phyloP scores from a whole-genome alignment of 2,329 filamentous ascomycete species.

The Xylaria polymorpha region DNA sequence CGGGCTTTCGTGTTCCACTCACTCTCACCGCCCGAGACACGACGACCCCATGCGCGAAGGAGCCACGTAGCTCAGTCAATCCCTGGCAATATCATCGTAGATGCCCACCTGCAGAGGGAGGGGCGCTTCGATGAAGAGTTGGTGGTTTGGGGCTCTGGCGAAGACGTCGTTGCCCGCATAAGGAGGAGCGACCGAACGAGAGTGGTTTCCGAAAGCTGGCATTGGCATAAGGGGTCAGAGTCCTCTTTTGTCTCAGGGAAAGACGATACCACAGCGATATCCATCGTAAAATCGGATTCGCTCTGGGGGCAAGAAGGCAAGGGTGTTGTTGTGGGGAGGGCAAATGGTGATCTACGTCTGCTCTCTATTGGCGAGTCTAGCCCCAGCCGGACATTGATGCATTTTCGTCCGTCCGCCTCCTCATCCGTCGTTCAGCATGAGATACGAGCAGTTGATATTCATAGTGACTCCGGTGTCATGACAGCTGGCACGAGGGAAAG shows the following conservation, averaged over 20 bases:
- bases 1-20: constrained; percentile 57
- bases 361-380: constrained; percentile 53
- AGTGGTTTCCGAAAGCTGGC: constrained; percentile 51
- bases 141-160: constrained; percentile 63
- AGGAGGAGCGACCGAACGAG: constrained; percentile 47
- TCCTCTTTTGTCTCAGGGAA: constrained; percentile 57
- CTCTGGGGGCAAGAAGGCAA: constrained; percentile 36
- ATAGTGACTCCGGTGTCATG: constrained; percentile 44
- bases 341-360: constrained; percentile 62
- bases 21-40: constrained; percentile 36
- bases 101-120: constrained; percentile 55
- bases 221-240: constrained; percentile 53
- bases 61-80: constrained; percentile 49
- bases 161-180: constrained; percentile 60
- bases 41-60: constrained; percentile 23
- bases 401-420: constrained; percentile 35
- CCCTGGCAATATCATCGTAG: constrained; percentile 61
- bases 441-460: constrained; percentile 54
- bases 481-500: constrained; percentile 52
- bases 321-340: constrained; percentile 60
- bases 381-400: constrained; percentile 49
- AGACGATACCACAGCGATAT: constrained; percentile 63
- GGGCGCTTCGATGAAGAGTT: constrained; percentile 56
- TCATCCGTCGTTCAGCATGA: constrained; percentile 42
- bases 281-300: constrained; percentile 54